Conservation (phyloP, 2,329 filamentous ascomycete genomes). For the Phaeosphaeria sp. region DNA sequence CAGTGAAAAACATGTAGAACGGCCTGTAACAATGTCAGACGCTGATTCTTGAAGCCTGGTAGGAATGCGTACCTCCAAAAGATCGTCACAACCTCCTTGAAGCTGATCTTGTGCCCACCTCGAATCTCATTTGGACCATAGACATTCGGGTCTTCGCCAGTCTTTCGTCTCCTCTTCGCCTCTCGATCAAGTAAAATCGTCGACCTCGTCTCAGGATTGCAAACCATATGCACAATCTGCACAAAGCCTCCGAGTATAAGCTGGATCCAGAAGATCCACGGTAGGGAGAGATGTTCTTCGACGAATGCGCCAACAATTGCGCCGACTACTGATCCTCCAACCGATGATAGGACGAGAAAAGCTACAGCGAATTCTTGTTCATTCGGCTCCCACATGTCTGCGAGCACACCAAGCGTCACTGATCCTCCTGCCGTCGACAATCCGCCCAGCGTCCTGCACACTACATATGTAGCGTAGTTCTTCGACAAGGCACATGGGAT, state of each 20-base stretch:
- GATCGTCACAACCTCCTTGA: conserved; percentile 55
- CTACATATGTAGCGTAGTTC: conserved; percentile 53
- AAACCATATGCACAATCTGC: conserved; percentile 70
- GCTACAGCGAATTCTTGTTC: conserved; percentile 67
- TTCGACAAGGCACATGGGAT: conserved; percentile 54
- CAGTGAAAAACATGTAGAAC: conserved; percentile 75
- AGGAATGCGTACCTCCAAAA: conserved; percentile 47
- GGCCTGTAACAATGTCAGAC: conserved; percentile 57
- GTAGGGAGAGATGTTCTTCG: conserved; percentile 62
- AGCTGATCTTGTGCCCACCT: conserved; percentile 46
- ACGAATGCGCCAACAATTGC: conserved; percentile 64
- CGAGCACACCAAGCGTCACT: conserved; percentile 69
- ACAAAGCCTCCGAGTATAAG: conserved; percentile 77
- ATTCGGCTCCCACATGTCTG: conserved; percentile 66
- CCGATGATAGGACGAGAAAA: conserved; percentile 65
- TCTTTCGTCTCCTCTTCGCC: conserved; percentile 74
- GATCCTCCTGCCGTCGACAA: conserved; percentile 69
- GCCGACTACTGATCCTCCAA: conserved; percentile 62
- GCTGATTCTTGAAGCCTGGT: neutral
- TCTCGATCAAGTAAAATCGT: conserved; percentile 78
- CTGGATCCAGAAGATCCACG: conserved; percentile 79
- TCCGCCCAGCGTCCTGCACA: conserved; percentile 59
- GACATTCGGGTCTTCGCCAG: conserved; percentile 64
- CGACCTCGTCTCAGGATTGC: conserved; percentile 77
- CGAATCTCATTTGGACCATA: conserved; percentile 74